A percentile compares a stretch with the other conserved stretches of the same genome.
Conservation (phyloP, 768 basidiomycete species). For the Auricularia sp. region DNA sequence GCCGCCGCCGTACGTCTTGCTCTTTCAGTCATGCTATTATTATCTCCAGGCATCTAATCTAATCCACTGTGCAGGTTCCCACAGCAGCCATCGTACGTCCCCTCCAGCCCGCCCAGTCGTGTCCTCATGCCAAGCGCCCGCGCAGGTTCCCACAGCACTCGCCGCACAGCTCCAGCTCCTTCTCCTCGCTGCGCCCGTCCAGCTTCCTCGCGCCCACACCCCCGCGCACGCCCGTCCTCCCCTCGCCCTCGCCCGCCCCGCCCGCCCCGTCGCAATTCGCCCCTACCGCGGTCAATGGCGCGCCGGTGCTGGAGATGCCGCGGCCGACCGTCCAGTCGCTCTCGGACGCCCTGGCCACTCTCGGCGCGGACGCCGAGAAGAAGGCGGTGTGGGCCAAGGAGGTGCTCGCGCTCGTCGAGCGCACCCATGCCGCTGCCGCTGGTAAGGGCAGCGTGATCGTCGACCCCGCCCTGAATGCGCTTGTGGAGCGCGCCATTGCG, state of each 20-base stretch:
- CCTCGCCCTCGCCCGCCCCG: slow-evolving; percentile 33
- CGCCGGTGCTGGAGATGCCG: background rate
- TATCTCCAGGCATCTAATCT: too few relatives aligned
- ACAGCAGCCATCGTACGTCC: too few relatives aligned
- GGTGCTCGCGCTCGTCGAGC: background rate
- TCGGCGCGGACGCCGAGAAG: background rate
- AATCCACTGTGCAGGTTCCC: too few relatives aligned
- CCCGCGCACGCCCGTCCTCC: background rate
- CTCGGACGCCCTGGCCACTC: background rate
- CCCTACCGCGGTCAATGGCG: background rate
- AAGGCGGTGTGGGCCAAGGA: background rate
- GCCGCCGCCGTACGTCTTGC: background rate
- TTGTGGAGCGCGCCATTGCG: background rate
- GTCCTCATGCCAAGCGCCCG: slow-evolving; percentile 54
- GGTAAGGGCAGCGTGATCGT: background rate
- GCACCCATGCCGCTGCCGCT: background rate
- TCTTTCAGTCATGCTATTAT: too few relatives aligned
- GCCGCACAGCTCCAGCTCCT: slow-evolving; percentile 15
- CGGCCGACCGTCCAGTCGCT: background rate
- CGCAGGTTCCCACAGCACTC: slow-evolving; percentile 43
- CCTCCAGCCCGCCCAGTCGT: too few relatives aligned
- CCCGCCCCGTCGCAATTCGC: background rate
- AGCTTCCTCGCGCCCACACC: background rate
- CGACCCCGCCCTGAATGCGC: background rate
- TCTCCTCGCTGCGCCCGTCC: background rate